Conservation (phyloP, 2,329 filamentous ascomycete species). For the Fusarium tricinctum region DNA sequence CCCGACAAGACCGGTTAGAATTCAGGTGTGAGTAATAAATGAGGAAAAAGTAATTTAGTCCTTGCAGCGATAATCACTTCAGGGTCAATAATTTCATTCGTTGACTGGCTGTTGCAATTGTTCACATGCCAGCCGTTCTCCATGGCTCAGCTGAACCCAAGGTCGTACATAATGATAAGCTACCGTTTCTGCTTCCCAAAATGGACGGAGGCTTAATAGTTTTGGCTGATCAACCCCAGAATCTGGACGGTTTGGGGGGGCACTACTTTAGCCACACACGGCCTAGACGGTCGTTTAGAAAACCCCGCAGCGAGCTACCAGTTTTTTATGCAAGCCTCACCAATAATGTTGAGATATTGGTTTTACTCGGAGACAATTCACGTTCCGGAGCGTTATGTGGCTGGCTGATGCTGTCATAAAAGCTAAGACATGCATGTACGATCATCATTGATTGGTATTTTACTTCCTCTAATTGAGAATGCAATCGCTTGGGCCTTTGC, state of each 20-base stretch:
- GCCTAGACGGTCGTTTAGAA: conserved; percentile 6
- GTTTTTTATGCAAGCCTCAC: conserved; percentile 19
- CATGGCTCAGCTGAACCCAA: conserved; percentile 25
- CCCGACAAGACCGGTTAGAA: background rate
- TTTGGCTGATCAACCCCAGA: conserved; percentile 28
- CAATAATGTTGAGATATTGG: background rate
- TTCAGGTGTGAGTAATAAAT: background rate
- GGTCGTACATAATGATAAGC: background rate
- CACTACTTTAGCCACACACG: conserved; percentile 1
- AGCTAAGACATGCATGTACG: background rate
- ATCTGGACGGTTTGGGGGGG: conserved; percentile 11
- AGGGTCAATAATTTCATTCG: background rate
- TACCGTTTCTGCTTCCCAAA: conserved; percentile 7
- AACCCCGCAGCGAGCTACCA: conserved; percentile 1
- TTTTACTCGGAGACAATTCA: conserved; percentile 4
- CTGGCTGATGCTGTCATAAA: conserved; percentile 14
- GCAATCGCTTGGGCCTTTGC: background rate
- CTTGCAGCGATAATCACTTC: background rate
- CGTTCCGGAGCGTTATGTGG: conserved; percentile 24
- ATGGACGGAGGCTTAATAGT: conserved; percentile 20
- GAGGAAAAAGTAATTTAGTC: conserved; percentile 18
- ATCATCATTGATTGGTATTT: background rate
- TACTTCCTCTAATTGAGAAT: background rate
- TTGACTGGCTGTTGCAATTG: background rate
- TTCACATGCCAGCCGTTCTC: conserved; percentile 4